Percentiles rank a stretch among this genome's conserved stretches.
Evolutionary conservation across 1,284 basidiomycete species (phyloP).

Genomic region (Pyrrhoderma lamaoense): DNA sequence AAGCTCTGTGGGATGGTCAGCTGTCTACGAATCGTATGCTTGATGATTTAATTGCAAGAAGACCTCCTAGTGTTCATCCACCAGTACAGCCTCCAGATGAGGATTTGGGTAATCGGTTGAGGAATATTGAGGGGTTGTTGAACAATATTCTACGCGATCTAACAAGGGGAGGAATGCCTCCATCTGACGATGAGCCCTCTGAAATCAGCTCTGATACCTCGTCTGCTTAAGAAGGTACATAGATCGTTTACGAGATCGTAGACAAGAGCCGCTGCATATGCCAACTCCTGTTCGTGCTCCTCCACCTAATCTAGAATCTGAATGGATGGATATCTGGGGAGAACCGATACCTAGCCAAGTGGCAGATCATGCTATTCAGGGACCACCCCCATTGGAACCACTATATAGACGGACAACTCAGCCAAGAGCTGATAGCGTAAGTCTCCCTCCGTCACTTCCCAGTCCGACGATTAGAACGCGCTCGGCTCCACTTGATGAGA

Average conservation of each 20-base stretch:
- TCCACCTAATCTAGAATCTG: constrained; percentile 8
- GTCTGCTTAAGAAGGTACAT: constrained; percentile 14
- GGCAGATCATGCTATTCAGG: constrained; percentile 16
- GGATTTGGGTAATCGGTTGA: constrained; percentile 33
- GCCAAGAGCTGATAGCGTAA: constrained; percentile 7
- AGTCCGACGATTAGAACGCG: constrained; percentile 8
- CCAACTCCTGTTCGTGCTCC: constrained; percentile 17
- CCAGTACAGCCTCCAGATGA: constrained; percentile 25
- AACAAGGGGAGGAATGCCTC: not conserved
- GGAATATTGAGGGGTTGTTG: constrained; percentile 39
- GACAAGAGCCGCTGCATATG: constrained; percentile 14
- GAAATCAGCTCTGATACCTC: constrained; percentile 18
- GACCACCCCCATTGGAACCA: constrained; percentile 16
- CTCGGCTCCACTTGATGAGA: constrained; percentile 12
- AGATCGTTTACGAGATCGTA: constrained; percentile 14
- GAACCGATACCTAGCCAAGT: constrained; percentile 5
- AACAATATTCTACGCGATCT: constrained; percentile 23
- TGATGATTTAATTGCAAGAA: constrained; percentile 34
- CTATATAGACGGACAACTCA: constrained; percentile 8
- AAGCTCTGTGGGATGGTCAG: constrained; percentile 52
- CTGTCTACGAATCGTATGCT: constrained; percentile 43
- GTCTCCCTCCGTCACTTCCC: constrained; percentile 10
- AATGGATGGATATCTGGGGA: constrained; percentile 16
- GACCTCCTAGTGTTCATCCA: constrained; percentile 12
- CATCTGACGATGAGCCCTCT: constrained; percentile 13